Percentiles rank a stretch among this genome's conserved stretches.
Evolutionary conservation across 495 filamentous ascomycete genomes (phyloP).

Genomic region (Astrothelium macrocarpum): DNA sequence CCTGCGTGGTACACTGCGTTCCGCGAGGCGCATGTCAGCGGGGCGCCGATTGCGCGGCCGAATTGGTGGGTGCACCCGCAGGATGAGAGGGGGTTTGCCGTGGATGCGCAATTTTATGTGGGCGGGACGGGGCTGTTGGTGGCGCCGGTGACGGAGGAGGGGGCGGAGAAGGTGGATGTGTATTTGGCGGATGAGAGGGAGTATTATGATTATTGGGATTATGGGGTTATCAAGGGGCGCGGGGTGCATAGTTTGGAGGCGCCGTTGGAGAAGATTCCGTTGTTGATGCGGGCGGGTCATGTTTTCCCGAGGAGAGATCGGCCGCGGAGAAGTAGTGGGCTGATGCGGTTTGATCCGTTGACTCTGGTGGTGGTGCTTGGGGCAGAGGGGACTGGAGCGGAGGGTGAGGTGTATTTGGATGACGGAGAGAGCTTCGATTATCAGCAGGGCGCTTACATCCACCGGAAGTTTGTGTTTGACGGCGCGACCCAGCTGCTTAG

Average conservation of each 20-base stretch:
- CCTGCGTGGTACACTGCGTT: conserved; percentile 97
- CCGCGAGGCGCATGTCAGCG: conserved; percentile 72
- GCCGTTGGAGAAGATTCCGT: conserved; percentile 72
- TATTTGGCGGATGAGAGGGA: conserved; percentile 78
- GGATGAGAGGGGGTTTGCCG: conserved; percentile 74
- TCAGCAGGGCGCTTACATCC: conserved; percentile 72
- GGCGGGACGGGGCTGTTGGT: conserved; percentile 75
- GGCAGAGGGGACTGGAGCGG: conserved; percentile 54
- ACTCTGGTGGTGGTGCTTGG: conserved; percentile 75
- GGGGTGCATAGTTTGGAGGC: conserved; percentile 53
- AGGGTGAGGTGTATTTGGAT: conserved; percentile 80
- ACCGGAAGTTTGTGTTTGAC: conserved; percentile 62
- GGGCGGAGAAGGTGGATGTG: conserved; percentile 59
- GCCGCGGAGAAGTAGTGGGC: conserved; percentile 68
- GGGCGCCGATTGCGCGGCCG: conserved; percentile 78
- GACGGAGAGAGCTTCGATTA: conserved; percentile 91
- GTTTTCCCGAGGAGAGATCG: conserved; percentile 83
- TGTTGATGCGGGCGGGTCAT: conserved; percentile 87
- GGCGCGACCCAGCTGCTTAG: conserved; percentile 43
- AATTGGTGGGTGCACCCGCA: conserved; percentile 83
- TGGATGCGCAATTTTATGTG: conserved; percentile 92
- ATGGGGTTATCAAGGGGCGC: conserved; percentile 61
- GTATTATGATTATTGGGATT: conserved; percentile 94
- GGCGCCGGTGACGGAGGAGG: conserved; percentile 76
- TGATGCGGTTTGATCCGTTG: conserved; percentile 93